Evolutionary conservation across 768 basidiomycete species (phyloP).

Genomic region (Polyporus arcularius): DNA sequence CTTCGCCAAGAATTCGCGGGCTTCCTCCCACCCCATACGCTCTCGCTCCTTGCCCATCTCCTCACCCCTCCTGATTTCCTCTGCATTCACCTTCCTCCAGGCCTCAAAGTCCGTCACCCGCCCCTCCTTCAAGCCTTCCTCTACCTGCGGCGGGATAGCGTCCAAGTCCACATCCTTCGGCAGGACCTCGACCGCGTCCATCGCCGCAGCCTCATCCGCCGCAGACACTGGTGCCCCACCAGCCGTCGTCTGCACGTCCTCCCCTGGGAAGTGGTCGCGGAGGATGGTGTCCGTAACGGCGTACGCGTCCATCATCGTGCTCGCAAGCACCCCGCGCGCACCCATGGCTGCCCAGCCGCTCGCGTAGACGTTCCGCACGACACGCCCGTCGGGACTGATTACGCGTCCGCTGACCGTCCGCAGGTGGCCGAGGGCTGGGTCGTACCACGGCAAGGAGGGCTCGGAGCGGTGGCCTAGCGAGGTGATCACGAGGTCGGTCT

Average conservation of each 20-base stretch:
- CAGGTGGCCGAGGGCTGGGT: slow-evolving; percentile 55
- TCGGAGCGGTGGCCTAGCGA: slow-evolving; percentile 86
- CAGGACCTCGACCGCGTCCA: slow-evolving; percentile 21
- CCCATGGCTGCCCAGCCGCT: slow-evolving; percentile 94
- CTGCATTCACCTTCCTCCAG: slow-evolving; percentile 75
- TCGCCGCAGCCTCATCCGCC: neutral
- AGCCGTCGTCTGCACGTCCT: slow-evolving; percentile 10
- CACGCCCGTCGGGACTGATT: slow-evolving; percentile 34
- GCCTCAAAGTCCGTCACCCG: slow-evolving; percentile 63
- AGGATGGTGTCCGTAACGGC: slow-evolving; percentile 72
- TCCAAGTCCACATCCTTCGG: slow-evolving; percentile 42
- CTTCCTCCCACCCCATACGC: slow-evolving; percentile 72
- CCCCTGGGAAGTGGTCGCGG: slow-evolving; percentile 47
- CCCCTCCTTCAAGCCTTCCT: slow-evolving; percentile 40
- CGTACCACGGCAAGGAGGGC: slow-evolving; percentile 58
- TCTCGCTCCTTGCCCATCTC: slow-evolving; percentile 70
- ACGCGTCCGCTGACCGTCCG: slow-evolving; percentile 56
- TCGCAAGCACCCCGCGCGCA: slow-evolving; percentile 87
- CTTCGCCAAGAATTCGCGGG: slow-evolving; percentile 31
- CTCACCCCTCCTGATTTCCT: slow-evolving; percentile 66
- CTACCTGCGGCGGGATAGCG: slow-evolving; percentile 49
- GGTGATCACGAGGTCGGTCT: slow-evolving; percentile 81
- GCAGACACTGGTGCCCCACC: slow-evolving; percentile 16
- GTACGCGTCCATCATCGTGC: slow-evolving; percentile 93
- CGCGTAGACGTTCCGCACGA: slow-evolving; percentile 73